Evolutionary conservation across 2,329 filamentous ascomycete species (phyloP).

Genomic region (Paecilomyces niveus): DNA sequence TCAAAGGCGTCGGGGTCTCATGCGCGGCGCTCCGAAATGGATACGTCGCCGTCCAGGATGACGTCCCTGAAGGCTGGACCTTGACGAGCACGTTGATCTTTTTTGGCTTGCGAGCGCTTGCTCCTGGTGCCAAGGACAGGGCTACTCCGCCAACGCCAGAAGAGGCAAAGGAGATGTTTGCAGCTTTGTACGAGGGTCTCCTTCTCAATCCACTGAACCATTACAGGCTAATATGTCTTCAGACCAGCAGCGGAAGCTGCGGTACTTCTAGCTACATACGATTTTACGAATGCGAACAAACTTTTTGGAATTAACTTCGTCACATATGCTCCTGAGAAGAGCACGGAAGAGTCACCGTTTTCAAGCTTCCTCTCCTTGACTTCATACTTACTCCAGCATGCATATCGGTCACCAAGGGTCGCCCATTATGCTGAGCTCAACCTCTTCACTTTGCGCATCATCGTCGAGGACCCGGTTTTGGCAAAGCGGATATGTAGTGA

Average conservation of each 20-base stretch:
- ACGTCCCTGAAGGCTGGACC: constrained; percentile 84
- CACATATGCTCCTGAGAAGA: constrained; percentile 52
- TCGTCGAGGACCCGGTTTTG: constrained; percentile 76
- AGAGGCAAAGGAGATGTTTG: constrained; percentile 74
- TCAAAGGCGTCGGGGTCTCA: constrained; percentile 65
- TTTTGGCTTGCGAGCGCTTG: constrained; percentile 73
- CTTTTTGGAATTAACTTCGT: constrained; percentile 84
- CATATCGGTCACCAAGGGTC: constrained; percentile 71
- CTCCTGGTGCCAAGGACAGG: constrained; percentile 58
- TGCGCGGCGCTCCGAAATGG: constrained; percentile 62
- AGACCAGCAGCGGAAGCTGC: constrained; percentile 76
- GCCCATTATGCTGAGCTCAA: constrained; percentile 79
- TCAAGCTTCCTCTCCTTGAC: constrained; percentile 77
- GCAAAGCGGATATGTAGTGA: constrained; percentile 80
- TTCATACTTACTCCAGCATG: constrained; percentile 90
- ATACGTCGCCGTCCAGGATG: constrained; percentile 83
- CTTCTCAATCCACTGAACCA: constrained; percentile 8
- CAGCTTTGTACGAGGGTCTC: constrained; percentile 56
- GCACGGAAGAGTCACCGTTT: constrained; percentile 65
- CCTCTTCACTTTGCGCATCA: constrained; percentile 74
- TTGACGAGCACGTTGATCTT: constrained; percentile 72
- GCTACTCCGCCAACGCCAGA: constrained; percentile 62
- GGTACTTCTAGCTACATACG: constrained; percentile 77
- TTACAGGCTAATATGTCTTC: constrained; percentile 16
- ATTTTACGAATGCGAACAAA: constrained; percentile 92